Conservation (phyloP, 805 yeast genomes). For the Huiozyma sinensis region DNA sequence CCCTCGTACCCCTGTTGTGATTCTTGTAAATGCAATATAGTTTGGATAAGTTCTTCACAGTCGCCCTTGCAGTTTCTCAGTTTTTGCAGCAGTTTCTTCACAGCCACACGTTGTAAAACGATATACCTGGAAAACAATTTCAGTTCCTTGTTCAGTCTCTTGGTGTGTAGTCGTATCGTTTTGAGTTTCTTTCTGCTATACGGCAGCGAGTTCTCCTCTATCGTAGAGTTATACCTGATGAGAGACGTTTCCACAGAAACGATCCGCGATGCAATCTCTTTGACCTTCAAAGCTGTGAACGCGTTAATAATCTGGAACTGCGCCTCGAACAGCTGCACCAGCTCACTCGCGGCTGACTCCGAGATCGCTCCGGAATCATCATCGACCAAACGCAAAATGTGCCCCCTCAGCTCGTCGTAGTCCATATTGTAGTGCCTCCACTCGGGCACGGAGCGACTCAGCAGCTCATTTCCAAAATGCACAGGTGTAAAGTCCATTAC, state of each 20-base stretch:
- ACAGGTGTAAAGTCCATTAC: too few relatives aligned
- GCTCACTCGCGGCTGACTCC: constrained; percentile 1
- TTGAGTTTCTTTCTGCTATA: constrained; percentile 7
- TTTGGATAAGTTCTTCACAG: constrained; percentile 9
- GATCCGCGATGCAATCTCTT: constrained; percentile 21
- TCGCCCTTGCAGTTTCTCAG: constrained; percentile 13
- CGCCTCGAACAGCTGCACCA: constrained; percentile 10
- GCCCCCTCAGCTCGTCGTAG: constrained; percentile 63
- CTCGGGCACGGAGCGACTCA: constrained; percentile 70
- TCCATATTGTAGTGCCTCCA: constrained; percentile 81
- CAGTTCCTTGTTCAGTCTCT: constrained; percentile 28
- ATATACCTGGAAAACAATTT: constrained; percentile 47
- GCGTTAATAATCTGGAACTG: constrained; percentile 20
- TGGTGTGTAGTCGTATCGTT: constrained; percentile 11
- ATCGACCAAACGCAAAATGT: constrained; percentile 31
- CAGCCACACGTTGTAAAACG: constrained; percentile 50
- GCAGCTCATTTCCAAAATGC: constrained; percentile 62
- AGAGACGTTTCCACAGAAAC: constrained; percentile 20
- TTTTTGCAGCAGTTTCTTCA: constrained; percentile 51
- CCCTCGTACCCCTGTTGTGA: constrained; percentile 29
- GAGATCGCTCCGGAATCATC: constrained; percentile 16
- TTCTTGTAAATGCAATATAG: constrained; percentile 9
- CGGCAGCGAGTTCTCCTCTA: not conserved
- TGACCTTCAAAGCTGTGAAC: constrained; percentile 22
- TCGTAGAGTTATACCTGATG: constrained; percentile 6